Evolutionary conservation across 306 rosid genomes (phyloP).

Genomic region (Spatholobus suberectus): DNA sequence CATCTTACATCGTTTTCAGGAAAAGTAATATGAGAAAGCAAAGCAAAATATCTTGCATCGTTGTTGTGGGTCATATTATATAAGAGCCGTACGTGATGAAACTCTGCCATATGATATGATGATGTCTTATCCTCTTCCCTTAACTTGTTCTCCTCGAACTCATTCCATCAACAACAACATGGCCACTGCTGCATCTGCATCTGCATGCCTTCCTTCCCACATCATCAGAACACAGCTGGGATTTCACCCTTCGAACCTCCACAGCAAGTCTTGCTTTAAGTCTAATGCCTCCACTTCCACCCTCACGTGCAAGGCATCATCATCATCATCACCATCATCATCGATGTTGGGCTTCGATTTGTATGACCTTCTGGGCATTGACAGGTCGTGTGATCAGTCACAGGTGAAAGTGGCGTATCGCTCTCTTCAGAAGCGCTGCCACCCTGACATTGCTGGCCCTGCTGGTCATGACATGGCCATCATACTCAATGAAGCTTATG

Average conservation of each 20-base stretch:
- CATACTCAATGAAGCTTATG: conserved; percentile 84
- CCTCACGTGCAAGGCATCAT: conserved; percentile 56
- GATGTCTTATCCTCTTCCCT: conserved; percentile 44
- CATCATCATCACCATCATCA: conserved; percentile 34
- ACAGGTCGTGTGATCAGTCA: conserved; percentile 67
- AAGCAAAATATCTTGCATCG: conserved; percentile 4
- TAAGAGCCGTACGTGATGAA: not conserved
- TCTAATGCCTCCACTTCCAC: conserved; percentile 16
- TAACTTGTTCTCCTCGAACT: conserved; percentile 33
- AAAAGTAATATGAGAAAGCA: too few species aligned
- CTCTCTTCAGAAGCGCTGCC: conserved; percentile 84
- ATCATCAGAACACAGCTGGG: not conserved
- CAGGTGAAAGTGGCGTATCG: conserved; percentile 78
- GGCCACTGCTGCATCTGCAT: conserved; percentile 42
- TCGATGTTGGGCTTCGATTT: conserved; percentile 66
- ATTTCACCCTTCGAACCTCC: conserved; percentile 28
- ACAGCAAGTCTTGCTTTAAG: conserved; percentile 18
- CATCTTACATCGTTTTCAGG: too few species aligned
- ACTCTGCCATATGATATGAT: not conserved
- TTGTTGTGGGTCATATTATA: not conserved
- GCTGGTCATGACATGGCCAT: conserved; percentile 96
- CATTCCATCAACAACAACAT: conserved; percentile 35
- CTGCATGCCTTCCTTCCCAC: conserved; percentile 39
- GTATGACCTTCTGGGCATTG: conserved; percentile 86
- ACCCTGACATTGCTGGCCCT: conserved; percentile 91